Base-by-base conservation (phyloP, 441 rosid species). In the Daphne laureola region DNA sequence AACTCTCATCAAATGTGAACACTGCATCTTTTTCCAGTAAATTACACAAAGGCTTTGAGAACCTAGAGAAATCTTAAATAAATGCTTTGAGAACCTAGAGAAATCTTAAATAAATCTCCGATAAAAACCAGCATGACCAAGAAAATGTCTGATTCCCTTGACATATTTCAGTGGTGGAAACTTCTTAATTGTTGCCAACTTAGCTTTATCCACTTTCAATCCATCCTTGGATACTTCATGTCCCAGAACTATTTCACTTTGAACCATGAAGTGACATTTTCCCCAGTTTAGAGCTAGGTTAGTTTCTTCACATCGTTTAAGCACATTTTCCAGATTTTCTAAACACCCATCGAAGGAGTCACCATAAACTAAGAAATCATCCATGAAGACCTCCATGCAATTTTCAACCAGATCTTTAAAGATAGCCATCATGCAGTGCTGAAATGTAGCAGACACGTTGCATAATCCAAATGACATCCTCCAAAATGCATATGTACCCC, bases 401-500 rank as follows among this genome's bases (percentile, higher is more conserved):
- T 18, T 18, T 3, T 18, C 23, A 1, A 18, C 23, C 23, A 18
- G 3, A 18, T 18, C 23, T 3, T 18, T 3, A 18, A 18, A 18
- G 3, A 18, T 18, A 18, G 23, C 23, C 3, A 18, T 3, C 23
- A 18, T 18, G 3, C 11, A 40, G 4, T 40, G 14, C 14, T 40
- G 43, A 40, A 18, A 18, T 18, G 23, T 18, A 3, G 23, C 3
- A 1, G 23, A 3, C 23, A 3, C 23, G 3, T 18, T 18, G 23
- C 23, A 18, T 3, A 18, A 18, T 1, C 23, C 23, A 18, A 40
- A 40, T 1, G 43, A 1, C 43, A 40, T 40, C 43, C 43, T 1
- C 14, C 11, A 40, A 3, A 67, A 67, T 56, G 63, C 67, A 69
- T 75, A 46, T 8, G 26, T 26, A 14, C 43, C 70, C 67, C 78